Evolutionary conservation across 148 eudicot genomes (phyloP), one percentile per base, ranked within the genome.

Genomic region (Agrostemma githago): DNA sequence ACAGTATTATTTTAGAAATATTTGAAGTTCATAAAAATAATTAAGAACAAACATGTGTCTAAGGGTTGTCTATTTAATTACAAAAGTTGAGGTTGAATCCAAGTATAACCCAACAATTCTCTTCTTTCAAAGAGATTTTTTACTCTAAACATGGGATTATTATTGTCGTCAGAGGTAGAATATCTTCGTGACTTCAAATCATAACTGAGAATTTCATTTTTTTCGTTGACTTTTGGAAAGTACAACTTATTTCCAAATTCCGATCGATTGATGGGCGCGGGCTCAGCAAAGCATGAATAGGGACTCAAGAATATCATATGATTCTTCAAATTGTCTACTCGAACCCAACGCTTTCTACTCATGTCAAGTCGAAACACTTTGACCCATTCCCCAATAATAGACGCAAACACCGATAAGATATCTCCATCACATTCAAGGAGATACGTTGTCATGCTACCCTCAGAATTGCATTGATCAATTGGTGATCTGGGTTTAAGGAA

Each of bases 61-160:
- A n/a, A n/a, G n/a, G n/a, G n/a, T n/a, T n/a, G n/a, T n/a, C n/a
- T n/a, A n/a, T n/a, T n/a, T n/a, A n/a, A n/a, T n/a, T n/a, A n/a
- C n/a, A n/a, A n/a, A n/a, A n/a, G n/a, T n/a, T n/a, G n/a, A 69
- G 72, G 72, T 19, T 69, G 39, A 46, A 69, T 48, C 72, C 72
- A 69, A 26, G 56, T 19, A 69, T 17, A 48, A 12, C 59, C 16
- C 41, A 69, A 69, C 0, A 69, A 12, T 8, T 69, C 59, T 48
- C 59, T 48, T 4, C 40, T 20, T 21, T 48, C 17, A 26, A 11
- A 69, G 0, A 69, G 8, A 48, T 69, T 19, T 11, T 46, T n/a
- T n/a, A n/a, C 39, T 6, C 26, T 44, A 4, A 17, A 68, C n/a
- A 46, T 5, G 40, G n/a, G n/a, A n/a, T n/a, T n/a, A n/a, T 1